Evolutionary conservation across 139 green algal genomes (phyloP).

Genomic region (Limnomonas spitsbergensis): DNA sequence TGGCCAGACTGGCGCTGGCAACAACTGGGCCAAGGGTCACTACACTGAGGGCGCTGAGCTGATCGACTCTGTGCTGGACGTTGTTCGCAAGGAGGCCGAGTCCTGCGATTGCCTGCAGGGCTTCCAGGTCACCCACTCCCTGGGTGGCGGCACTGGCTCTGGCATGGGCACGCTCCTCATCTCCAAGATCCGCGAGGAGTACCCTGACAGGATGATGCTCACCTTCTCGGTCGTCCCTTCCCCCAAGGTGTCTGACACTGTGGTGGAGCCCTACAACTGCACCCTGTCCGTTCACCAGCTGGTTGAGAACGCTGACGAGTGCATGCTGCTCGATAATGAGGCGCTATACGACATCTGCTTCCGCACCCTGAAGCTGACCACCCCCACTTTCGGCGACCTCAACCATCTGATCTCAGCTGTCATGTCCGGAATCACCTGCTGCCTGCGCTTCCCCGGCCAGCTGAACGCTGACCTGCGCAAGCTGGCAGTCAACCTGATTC

Average conservation of each 20-base stretch:
- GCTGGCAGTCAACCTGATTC: conserved; percentile 98
- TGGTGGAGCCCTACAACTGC: conserved; percentile 99
- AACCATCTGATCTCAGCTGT: conserved; percentile 94
- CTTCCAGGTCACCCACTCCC: conserved; percentile 96
- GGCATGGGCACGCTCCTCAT: conserved; percentile 99
- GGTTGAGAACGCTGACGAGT: conserved; percentile 99
- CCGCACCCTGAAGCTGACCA: conserved; percentile 98
- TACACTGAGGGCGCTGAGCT: too few relatives aligned
- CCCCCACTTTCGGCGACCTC: conserved; percentile 91
- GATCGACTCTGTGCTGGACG: too few relatives aligned
- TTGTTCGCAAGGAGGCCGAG: too few relatives aligned
- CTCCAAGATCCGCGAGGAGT: conserved; percentile 97
- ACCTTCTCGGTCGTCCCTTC: conserved; percentile 99
- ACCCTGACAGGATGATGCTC: conserved; percentile 97
- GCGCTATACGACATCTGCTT: conserved; percentile 99
- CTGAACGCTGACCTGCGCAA: conserved; percentile 98
- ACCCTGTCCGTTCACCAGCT: conserved; percentile 98
- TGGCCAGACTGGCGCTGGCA: too few relatives aligned
- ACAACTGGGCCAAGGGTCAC: too few relatives aligned
- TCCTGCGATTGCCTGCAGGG: too few relatives aligned
- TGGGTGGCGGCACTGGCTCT: conserved; percentile 94
- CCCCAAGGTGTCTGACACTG: conserved; percentile 99
- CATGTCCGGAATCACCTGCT: conserved; percentile 93
- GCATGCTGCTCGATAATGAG: conserved; percentile 93
- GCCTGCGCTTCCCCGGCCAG: conserved; percentile 95